Evolutionary conservation across 192 early-diverging fungal genomes (phyloP).

Genomic region (Neocallimastix lanati): DNA sequence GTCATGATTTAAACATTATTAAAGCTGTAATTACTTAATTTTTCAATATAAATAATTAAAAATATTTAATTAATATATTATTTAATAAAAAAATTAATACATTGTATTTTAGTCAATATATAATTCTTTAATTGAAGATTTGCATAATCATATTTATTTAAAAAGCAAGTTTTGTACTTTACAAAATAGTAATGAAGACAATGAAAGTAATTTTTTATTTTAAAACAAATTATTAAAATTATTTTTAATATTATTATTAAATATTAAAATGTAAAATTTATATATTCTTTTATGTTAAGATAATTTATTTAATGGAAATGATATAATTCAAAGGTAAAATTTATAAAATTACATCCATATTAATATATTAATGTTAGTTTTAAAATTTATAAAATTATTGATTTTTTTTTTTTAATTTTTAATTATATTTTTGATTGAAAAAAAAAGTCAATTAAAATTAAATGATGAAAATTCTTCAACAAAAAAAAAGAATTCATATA

Average conservation of each 20-base stretch:
- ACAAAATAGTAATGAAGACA: neutral
- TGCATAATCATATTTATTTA: slow-evolving; percentile 35
- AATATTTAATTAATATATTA: no score
- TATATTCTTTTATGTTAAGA: neutral
- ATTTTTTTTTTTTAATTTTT: no score
- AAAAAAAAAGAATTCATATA: no score
- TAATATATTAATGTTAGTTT: no score
- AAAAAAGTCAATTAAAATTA: no score
- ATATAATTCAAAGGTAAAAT: neutral
- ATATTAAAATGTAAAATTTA: no score
- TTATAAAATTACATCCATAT: neutral
- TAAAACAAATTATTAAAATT: no score
- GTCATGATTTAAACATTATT: slow-evolving; percentile 15
- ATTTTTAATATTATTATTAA: no score
- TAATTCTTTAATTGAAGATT: slow-evolving; percentile 31
- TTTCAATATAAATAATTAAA: no score
- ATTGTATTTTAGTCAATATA: slow-evolving; percentile 11
- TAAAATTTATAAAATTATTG: no score
- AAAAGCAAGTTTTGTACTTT: slow-evolving; percentile 20
- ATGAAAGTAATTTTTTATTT: neutral
- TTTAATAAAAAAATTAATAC: neutral
- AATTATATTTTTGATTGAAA: no score
- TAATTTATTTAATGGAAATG: neutral
- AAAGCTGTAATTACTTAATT: slow-evolving; percentile 8
- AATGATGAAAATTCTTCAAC: no score